phyloP scores from a whole-genome alignment of 768 basidiomycete genomes.

The Nevesoporus exiguus region DNA sequence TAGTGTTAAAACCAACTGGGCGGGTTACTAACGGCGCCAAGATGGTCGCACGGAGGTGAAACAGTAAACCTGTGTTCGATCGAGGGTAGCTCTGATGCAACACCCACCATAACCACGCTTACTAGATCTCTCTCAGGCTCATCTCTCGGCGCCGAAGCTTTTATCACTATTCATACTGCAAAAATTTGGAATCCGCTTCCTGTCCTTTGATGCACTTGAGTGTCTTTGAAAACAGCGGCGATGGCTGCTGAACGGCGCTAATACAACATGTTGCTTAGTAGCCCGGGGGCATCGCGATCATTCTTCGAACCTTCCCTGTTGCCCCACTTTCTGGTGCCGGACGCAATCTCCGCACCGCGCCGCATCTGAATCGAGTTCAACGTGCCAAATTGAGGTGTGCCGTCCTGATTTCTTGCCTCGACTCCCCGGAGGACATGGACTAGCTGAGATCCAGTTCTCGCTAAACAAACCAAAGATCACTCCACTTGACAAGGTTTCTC shows the following conservation, averaged over 20 bases:
- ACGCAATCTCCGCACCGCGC: constrained; percentile 16
- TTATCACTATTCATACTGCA: not conserved
- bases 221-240: not conserved
- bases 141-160: too few relatives aligned
- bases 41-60: constrained; percentile 12
- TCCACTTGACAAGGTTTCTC: not conserved
- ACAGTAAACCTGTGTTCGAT: constrained; percentile 5
- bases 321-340: constrained; percentile 7
- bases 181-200: not conserved
- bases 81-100: constrained; percentile 1
- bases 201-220: not conserved
- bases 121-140: constrained; percentile 6
- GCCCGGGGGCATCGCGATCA: constrained; percentile 22
- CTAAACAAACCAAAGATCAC: not conserved
- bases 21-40: constrained; percentile 20
- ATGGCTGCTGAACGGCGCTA: not conserved
- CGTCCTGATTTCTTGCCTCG: not conserved
- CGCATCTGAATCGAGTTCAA: not conserved
- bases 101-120: not conserved
- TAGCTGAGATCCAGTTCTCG: not conserved
- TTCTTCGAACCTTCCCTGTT: constrained; percentile 14
- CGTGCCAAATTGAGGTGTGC: not conserved
- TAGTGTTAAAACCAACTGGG: not conserved
- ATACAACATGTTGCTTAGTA: not conserved
- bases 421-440: not conserved